Percentiles rank a stretch among this genome's conserved stretches.
phyloP scores from a whole-genome alignment of 2,329 filamentous ascomycete species.

The Pseudogymnoascus sp. region DNA sequence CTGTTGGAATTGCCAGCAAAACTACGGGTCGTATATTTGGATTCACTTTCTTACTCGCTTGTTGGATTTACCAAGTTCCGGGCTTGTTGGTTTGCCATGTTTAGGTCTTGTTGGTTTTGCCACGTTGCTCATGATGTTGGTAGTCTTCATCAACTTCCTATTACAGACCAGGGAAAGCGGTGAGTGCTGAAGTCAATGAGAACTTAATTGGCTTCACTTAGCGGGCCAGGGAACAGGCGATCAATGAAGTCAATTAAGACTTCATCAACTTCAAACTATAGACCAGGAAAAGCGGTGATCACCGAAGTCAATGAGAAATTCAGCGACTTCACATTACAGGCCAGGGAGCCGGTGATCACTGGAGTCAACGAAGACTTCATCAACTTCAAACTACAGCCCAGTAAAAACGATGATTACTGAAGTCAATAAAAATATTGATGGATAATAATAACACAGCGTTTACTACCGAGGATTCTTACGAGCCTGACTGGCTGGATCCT shows the following conservation, averaged over 20 bases:
- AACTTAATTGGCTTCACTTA: not conserved
- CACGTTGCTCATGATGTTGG: not conserved
- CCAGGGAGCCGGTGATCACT: not conserved
- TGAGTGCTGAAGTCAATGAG: not conserved
- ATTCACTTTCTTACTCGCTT: not conserved
- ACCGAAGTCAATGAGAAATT: not conserved
- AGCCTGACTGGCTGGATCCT: not conserved
- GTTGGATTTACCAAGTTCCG: not conserved
- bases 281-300: not conserved
- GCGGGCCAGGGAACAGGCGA: not conserved
- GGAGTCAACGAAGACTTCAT: not conserved
- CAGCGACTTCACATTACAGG: not conserved
- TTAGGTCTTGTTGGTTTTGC: not conserved
- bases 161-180: not conserved
- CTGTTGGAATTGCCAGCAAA: not conserved
- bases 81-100: not conserved
- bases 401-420: not conserved
- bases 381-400: not conserved
- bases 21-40: not conserved
- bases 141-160: not conserved
- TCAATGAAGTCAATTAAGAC: not conserved
- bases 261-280: not conserved
- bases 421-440: not conserved
- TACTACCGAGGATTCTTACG: not conserved
- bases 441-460: not conserved